These are phyloP conservation scores for Colletotrichum sp. DNA, from an alignment of 2,329 filamentous ascomycete genomes.

Conservation along the genomic window DNA sequence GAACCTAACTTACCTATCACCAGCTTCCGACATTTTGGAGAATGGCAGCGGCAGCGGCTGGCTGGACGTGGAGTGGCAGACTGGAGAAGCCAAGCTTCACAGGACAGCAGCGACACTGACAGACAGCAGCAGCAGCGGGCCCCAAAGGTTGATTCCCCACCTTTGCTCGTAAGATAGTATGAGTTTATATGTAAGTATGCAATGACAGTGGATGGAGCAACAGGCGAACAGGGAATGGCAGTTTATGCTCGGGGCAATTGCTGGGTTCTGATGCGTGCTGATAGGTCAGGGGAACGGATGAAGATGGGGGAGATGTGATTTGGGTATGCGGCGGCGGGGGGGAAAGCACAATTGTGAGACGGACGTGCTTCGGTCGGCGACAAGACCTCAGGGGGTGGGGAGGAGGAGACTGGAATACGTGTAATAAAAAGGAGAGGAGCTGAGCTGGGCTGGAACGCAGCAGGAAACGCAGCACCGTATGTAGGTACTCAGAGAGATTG, in stretches of 20 bases:
- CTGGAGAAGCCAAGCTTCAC: constrained; percentile 3
- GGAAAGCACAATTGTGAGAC: neutral
- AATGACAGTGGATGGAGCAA: constrained; percentile 4
- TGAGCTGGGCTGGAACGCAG: neutral
- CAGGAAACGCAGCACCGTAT: neutral
- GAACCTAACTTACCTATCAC: constrained; percentile 35
- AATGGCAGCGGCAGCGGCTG: neutral
- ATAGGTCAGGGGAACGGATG: neutral
- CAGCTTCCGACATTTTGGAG: constrained; percentile 38
- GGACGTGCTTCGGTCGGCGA: constrained; percentile 9
- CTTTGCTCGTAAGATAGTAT: constrained; percentile 13
- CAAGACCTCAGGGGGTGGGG: neutral
- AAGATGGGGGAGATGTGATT: neutral
- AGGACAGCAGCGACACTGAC: neutral
- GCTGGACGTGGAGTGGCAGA: neutral
- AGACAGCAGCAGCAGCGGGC: constrained; percentile 1
- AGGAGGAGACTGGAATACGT: neutral
- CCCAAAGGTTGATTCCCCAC: constrained; percentile 11
- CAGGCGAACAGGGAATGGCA: constrained; percentile 1
- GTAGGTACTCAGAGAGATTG: neutral
- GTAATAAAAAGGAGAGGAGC: neutral
- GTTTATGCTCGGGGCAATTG: constrained; percentile 10
- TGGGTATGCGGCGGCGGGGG: neutral
- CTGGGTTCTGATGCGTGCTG: constrained; percentile 1
- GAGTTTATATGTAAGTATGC: constrained; percentile 15